Percentiles rank a stretch among this genome's conserved stretches.
Evolutionary conservation across 176 grass and related monocot species (phyloP).

Genomic region (Avena sativa): DNA sequence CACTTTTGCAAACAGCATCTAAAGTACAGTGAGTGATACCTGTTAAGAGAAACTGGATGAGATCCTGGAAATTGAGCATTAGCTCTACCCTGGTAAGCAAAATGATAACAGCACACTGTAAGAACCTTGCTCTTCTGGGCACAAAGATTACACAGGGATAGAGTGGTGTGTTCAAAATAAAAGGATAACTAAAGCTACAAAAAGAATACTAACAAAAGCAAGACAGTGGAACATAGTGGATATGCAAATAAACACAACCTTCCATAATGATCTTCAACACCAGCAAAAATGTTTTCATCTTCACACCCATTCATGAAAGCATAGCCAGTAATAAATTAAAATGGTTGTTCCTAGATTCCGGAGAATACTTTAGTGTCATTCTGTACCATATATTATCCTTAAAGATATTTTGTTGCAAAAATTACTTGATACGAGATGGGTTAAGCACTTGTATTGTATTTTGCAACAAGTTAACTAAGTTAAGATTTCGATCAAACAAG

Average conservation of each 20-base stretch:
- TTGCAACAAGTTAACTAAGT: slow-evolving; percentile 9
- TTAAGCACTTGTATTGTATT: not conserved
- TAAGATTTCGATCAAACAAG: not conserved
- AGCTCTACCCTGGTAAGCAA: slow-evolving; percentile 41
- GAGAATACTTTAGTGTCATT: not conserved
- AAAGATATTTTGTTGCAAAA: not conserved
- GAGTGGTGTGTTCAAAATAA: slow-evolving; percentile 7
- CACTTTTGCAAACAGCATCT: not conserved
- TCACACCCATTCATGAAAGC: not conserved
- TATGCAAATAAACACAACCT: slow-evolving; percentile 20
- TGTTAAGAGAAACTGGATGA: slow-evolving; percentile 44
- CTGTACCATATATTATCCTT: not conserved
- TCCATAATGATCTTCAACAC: slow-evolving; percentile 7
- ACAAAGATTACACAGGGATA: not conserved
- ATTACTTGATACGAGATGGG: slow-evolving; percentile 5
- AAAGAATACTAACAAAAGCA: not conserved
- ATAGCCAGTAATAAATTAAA: slow-evolving; percentile 14
- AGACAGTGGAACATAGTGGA: not conserved
- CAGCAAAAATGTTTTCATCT: not conserved
- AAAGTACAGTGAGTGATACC: slow-evolving; percentile 24
- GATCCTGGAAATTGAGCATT: slow-evolving; percentile 43
- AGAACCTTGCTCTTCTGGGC: slow-evolving; percentile 7
- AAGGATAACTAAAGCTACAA: not conserved
- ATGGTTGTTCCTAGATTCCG: not conserved
- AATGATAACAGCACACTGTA: slow-evolving; percentile 12